Base-by-base conservation (phyloP, 352 stramenopile species). In the Pythium aphanidermatum region DNA sequence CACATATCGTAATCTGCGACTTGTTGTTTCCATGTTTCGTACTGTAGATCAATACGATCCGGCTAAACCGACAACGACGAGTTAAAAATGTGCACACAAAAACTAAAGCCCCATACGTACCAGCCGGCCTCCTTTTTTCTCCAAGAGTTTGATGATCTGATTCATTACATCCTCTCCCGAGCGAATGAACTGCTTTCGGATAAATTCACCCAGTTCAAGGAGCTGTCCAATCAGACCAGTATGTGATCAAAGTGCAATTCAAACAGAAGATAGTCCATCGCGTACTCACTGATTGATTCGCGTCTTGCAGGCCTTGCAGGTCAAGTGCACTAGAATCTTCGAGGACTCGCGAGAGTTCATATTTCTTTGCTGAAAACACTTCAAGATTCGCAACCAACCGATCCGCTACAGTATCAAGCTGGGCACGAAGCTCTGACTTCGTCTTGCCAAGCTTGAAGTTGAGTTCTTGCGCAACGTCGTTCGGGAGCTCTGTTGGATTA, bases 151-250 rank as follows among this genome's bases (percentile, higher is more conserved):
- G 23, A 81, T 70, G 37, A 90, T 78, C 7, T 32, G 50, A 38
- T 90, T 81, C 66, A 91, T 83, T 21, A 74, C 65, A 63, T 91
- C 74, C 66, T 88, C 75, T 12, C 78, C 78, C 2, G 60, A 66
- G 17, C 74, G 72, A 40, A 86, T 70, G 8, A 88, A 38, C 6
- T 58, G 66, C 17, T 61, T 68, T 24, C 41, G 73, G 49, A 91
- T 31, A 33, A 82, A 83, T 3, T 29, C 34, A 19, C 63, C 26
- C 25, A 86, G n/a, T 4, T 67, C 48, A 7, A 13, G 19, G 25
- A 80, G 43, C 71, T 86, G 39, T n/a, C 11, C 40, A 51, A 13
- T 47, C 16, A 40, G 24, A 45, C 21, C 8, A 26, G 40, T 26
- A 29, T 16, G 10, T 40, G 13, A 36, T 30, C 10, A 36, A 11